Conservation (phyloP, 108 stramenopile species). For the Mediolabrus comicus region DNA sequence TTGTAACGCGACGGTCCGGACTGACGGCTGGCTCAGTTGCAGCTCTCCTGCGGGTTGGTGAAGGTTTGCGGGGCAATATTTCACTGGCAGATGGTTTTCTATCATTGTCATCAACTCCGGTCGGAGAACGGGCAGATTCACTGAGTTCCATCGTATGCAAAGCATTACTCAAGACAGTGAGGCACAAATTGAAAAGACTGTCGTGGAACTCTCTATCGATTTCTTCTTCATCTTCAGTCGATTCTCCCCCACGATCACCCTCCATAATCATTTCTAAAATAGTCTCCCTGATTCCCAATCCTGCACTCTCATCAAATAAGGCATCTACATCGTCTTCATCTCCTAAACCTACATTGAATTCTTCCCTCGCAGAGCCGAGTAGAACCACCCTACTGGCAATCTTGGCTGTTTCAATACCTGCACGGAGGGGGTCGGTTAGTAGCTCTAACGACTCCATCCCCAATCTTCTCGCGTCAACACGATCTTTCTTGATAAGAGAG, state of each 20-base stretch:
- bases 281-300: constrained; percentile 78
- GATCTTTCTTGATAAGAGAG: constrained; percentile 82
- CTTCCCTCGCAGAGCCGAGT: constrained; percentile 61
- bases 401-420: constrained; percentile 68
- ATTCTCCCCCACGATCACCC: constrained; percentile 49
- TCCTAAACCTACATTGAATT: constrained; percentile 35
- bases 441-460: constrained; percentile 81
- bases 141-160: constrained; percentile 64
- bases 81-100: constrained; percentile 29
- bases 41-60: constrained; percentile 26
- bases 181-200: constrained; percentile 75
- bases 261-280: constrained; percentile 82
- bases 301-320: constrained; percentile 68
- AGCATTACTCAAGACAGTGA: constrained; percentile 82
- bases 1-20: constrained; percentile 47
- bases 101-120: constrained; percentile 26
- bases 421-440: constrained; percentile 80
- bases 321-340: constrained; percentile 48
- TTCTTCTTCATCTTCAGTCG: constrained; percentile 38
- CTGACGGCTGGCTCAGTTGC: constrained; percentile 45
- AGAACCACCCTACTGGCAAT: constrained; percentile 83
- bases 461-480: constrained; percentile 78
- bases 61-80: constrained; percentile 6
- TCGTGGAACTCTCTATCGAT: constrained; percentile 65
- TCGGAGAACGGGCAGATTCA: not conserved